These are phyloP conservation scores for sunflower (Helianthus annuus) DNA, from an alignment of 129 eudicot species.

Conservation along the genomic window DNA sequence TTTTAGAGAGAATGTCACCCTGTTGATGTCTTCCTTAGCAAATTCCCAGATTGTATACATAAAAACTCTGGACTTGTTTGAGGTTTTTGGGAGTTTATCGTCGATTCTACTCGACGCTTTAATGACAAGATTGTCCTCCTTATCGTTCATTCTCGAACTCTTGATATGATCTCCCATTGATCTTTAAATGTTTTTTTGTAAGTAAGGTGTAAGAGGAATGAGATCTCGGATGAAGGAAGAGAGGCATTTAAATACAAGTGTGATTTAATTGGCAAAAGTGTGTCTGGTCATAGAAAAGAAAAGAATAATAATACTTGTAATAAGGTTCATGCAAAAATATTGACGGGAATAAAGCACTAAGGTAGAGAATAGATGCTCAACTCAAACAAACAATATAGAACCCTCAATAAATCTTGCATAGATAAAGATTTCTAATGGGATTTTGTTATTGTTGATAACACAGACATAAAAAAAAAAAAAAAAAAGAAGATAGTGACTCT, in stretches of 20 bases:
- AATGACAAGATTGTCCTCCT: slow-evolving; percentile 45
- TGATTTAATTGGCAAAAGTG: slow-evolving; percentile 2
- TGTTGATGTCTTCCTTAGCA: slow-evolving; percentile 52
- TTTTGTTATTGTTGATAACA: background rate
- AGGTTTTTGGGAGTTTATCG: slow-evolving; percentile 33
- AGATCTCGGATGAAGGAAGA: background rate
- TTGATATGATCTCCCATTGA: background rate
- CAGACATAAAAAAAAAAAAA: no score
- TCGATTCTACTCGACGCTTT: slow-evolving; percentile 39
- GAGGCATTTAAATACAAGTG: background rate
- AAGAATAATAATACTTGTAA: background rate
- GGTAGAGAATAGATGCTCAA: background rate
- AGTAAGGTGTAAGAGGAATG: background rate
- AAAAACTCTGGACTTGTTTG: slow-evolving; percentile 45
- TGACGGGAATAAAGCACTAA: background rate
- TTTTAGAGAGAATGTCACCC: slow-evolving; percentile 59
- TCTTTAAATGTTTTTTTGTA: background rate
- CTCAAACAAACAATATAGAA: no score
- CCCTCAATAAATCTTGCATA: background rate
- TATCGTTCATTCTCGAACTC: slow-evolving; percentile 45
- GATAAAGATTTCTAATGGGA: background rate
- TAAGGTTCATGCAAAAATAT: background rate
- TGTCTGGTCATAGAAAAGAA: background rate
- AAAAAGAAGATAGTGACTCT: no score
- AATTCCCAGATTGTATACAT: slow-evolving; percentile 49